Percentiles rank a stretch among this genome's conserved stretches.
Conservation (phyloP, 805 yeast species). For the Candida sonorensis region DNA sequence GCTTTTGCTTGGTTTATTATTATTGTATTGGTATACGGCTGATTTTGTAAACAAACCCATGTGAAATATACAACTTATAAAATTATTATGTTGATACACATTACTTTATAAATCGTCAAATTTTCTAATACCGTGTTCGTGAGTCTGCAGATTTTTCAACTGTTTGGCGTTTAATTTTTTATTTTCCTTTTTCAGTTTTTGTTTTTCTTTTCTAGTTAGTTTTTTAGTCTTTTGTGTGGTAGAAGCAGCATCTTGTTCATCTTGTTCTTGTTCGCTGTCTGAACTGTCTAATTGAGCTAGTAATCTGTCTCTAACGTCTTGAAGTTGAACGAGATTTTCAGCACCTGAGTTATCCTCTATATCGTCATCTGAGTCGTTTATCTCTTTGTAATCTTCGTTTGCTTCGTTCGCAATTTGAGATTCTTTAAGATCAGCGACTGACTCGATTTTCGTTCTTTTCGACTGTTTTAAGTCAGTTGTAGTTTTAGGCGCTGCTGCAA, state of each 20-base stretch:
- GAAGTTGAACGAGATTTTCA: constrained; percentile 17
- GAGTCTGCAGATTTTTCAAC: constrained; percentile 39
- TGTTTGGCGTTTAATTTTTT: constrained; percentile 36
- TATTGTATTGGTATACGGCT: too few relatives aligned
- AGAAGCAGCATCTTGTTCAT: constrained; percentile 2
- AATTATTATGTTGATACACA: too few relatives aligned
- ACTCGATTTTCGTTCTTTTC: too few relatives aligned
- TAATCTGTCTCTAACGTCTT: constrained; percentile 19
- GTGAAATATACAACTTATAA: too few relatives aligned
- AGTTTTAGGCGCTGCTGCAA: too few relatives aligned
- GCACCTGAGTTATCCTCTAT: constrained; percentile 4
- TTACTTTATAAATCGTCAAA: constrained; percentile 51
- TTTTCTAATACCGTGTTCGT: constrained; percentile 57
- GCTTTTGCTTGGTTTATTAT: too few relatives aligned
- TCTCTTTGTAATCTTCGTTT: constrained; percentile 2
- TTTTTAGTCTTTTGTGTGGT: constrained; percentile 2
- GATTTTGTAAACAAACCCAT: too few relatives aligned
- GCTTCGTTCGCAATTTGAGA: too few relatives aligned
- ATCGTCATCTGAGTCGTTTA: constrained; percentile 11
- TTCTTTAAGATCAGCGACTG: too few relatives aligned
- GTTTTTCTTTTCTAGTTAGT: constrained; percentile 17
- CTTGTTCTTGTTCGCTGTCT: constrained; percentile 17
- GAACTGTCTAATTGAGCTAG: constrained; percentile 21
- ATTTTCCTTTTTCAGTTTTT: constrained; percentile 30
- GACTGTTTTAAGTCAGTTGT: too few relatives aligned